Percentiles rank a stretch among this genome's conserved stretches.
Conservation (phyloP, 441 rosid species). For the Syzygium malaccense region DNA sequence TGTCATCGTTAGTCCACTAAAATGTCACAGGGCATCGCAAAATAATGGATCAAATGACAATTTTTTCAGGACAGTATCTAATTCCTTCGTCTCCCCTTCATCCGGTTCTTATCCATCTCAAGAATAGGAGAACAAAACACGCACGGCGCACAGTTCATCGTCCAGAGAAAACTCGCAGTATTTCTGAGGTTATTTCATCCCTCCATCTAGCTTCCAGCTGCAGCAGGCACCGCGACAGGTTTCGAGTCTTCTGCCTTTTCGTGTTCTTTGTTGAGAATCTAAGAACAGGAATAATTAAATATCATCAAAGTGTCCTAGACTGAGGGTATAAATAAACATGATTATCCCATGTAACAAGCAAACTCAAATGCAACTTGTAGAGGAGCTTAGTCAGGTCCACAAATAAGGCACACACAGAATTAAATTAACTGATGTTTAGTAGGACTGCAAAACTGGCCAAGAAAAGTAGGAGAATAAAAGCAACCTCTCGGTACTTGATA, state of each 20-base stretch:
- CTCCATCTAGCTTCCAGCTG: constrained; percentile 18
- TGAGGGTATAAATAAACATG: neutral
- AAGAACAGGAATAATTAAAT: neutral
- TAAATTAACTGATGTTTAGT: neutral
- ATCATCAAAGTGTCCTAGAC: neutral
- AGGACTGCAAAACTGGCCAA: neutral
- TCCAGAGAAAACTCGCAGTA: neutral
- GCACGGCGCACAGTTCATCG: neutral
- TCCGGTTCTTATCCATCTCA: neutral
- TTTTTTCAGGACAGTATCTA: neutral
- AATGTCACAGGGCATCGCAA: neutral
- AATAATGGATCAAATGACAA: neutral
- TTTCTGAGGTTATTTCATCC: neutral
- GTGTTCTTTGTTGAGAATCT: constrained; percentile 61
- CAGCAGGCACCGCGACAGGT: constrained; percentile 37
- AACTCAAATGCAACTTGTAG: neutral
- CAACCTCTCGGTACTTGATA: neutral
- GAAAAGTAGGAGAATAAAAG: neutral
- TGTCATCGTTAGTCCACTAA: neutral
- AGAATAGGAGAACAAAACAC: neutral
- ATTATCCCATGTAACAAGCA: neutral
- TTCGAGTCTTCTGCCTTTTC: constrained; percentile 54
- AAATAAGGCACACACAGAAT: neutral
- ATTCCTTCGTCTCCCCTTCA: neutral
- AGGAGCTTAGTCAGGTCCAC: neutral